phyloP scores from a whole-genome alignment of 306 rosid genomes.

The cucumber (Cucumis sativus) region Cucumber_9930_V3 NC_026660.2:2102501-2103000 shows the following conservation, averaged over 20 bases:
- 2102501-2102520: neutral
- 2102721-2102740: neutral
- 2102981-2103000: neutral
- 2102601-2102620: neutral
- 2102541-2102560: neutral
- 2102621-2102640: neutral
- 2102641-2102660: neutral
- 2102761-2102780: neutral
- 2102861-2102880: neutral
- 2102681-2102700: neutral
- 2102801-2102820: neutral
- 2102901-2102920: neutral
- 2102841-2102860: neutral
- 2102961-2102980: neutral
- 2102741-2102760: neutral
- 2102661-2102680: neutral
- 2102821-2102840: neutral
- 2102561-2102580: neutral
- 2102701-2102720: neutral
- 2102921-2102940: neutral
- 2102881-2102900: neutral
- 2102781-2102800: neutral
- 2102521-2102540: neutral
- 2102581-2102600: neutral
- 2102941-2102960: neutral